A percentile compares a stretch with the other conserved stretches of the same genome.
phyloP scores from a whole-genome alignment of 768 basidiomycete genomes.

The Cyathus striatus region DNA sequence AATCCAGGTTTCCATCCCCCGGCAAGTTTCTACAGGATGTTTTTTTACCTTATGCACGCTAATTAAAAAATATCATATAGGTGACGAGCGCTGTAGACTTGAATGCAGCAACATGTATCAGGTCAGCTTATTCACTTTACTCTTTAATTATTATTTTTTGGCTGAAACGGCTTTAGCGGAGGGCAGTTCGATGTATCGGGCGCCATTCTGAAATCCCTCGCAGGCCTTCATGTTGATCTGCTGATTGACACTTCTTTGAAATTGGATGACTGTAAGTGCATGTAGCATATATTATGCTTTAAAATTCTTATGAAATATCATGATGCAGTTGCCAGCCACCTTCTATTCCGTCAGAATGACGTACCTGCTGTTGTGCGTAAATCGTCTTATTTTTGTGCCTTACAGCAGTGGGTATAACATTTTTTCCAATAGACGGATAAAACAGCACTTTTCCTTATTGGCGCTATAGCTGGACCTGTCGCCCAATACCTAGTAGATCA shows the following conservation, averaged over 20 bases:
- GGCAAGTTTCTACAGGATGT: constrained; percentile 33
- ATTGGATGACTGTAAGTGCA: constrained; percentile 59
- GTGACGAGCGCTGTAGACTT: constrained; percentile 52
- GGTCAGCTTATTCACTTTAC: too few relatives aligned
- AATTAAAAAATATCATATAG: constrained; percentile 28
- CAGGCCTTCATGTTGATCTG: constrained; percentile 55
- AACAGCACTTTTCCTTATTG: constrained; percentile 61
- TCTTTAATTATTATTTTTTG: too few relatives aligned
- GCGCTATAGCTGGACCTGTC: constrained; percentile 64
- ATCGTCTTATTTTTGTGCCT: background rate
- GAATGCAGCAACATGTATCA: constrained; percentile 50
- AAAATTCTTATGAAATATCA: background rate
- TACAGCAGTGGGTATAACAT: constrained; percentile 6
- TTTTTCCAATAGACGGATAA: constrained; percentile 44
- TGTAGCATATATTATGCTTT: background rate
- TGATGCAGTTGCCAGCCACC: constrained; percentile 44
- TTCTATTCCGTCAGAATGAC: constrained; percentile 51
- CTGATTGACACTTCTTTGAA: constrained; percentile 46
- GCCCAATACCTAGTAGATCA: constrained; percentile 61
- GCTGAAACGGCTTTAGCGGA: too few relatives aligned
- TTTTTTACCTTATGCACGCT: too few relatives aligned
- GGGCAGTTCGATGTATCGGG: constrained; percentile 56
- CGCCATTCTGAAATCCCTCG: constrained; percentile 60
- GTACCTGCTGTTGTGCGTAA: constrained; percentile 48
- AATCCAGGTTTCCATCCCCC: constrained; percentile 48